Percentiles rank a stretch among this genome's conserved stretches.
Conservation (phyloP, 495 filamentous ascomycete genomes). For the Viridothelium virens region DNA sequence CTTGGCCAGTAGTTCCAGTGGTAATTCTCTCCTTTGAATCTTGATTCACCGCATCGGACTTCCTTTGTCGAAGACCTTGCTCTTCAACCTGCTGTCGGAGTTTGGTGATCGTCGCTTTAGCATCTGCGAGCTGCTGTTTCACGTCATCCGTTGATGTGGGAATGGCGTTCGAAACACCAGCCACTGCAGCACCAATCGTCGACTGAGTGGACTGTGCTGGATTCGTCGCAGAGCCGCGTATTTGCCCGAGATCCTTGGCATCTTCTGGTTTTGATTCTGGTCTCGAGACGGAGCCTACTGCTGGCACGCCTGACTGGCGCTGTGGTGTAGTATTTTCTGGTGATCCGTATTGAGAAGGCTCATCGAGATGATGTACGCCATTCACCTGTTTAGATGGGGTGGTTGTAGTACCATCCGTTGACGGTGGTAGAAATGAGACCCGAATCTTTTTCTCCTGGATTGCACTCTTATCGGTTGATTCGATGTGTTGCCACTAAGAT, state of each 20-base stretch:
- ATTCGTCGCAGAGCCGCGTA: slow-evolving; percentile 25
- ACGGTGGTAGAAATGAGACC: slow-evolving; percentile 62
- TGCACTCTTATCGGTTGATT: slow-evolving; percentile 63
- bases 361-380: slow-evolving; percentile 39
- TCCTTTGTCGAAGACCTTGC: slow-evolving; percentile 58
- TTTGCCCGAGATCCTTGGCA: slow-evolving; percentile 28
- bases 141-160: slow-evolving; percentile 55
- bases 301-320: slow-evolving; percentile 18
- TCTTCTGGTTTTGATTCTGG: slow-evolving; percentile 29
- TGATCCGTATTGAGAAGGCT: slow-evolving; percentile 25
- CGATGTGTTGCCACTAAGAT: slow-evolving; percentile 65
- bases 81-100: slow-evolving; percentile 62
- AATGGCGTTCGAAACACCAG: slow-evolving; percentile 38
- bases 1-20: slow-evolving; percentile 42
- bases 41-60: slow-evolving; percentile 37
- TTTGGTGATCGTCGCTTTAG: slow-evolving; percentile 62
- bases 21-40: slow-evolving; percentile 35
- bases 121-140: slow-evolving; percentile 63
- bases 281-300: slow-evolving; percentile 27
- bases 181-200: slow-evolving; percentile 39
- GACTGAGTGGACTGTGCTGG: slow-evolving; percentile 23
- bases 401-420: slow-evolving; percentile 42
- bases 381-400: slow-evolving; percentile 35
- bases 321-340: slow-evolving; percentile 34
- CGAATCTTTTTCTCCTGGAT: slow-evolving; percentile 94